phyloP scores from a whole-genome alignment of 2,329 filamentous ascomycete species.

The Colletotrichum scovillei region DNA sequence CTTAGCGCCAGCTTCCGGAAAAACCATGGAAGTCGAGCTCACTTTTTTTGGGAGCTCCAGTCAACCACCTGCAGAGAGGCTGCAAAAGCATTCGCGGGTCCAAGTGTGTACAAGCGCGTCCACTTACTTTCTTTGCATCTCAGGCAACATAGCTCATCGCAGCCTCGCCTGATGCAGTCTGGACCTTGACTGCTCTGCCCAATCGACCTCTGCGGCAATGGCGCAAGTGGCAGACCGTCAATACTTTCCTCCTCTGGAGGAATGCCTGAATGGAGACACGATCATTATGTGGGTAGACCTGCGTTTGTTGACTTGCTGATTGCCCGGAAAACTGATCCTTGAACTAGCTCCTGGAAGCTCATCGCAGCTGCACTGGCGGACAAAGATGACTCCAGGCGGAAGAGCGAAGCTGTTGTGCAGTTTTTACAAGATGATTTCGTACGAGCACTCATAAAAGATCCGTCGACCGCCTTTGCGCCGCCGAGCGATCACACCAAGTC shows the following conservation, averaged over 20 bases:
- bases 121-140: slow-evolving; percentile 42
- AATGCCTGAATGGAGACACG: slow-evolving; percentile 84
- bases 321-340: slow-evolving; percentile 19
- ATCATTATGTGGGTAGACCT: slow-evolving; percentile 76
- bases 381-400: slow-evolving; percentile 65
- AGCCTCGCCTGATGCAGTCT: slow-evolving; percentile 36
- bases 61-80: slow-evolving; percentile 31
- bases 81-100: slow-evolving; percentile 36
- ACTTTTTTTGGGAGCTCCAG: slow-evolving; percentile 28
- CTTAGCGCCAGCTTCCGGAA: slow-evolving; percentile 12
- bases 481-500: slow-evolving; percentile 73
- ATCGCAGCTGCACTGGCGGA: slow-evolving; percentile 68
- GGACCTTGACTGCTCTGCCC: slow-evolving; percentile 30
- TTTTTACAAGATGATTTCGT: slow-evolving; percentile 81
- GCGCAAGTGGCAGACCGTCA: slow-evolving; percentile 75
- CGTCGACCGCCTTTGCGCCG: slow-evolving; percentile 74
- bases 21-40: slow-evolving; percentile 32
- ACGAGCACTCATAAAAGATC: slow-evolving; percentile 74
- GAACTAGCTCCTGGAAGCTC: slow-evolving; percentile 70
- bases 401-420: slow-evolving; percentile 65
- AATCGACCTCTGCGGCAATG: slow-evolving; percentile 66
- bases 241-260: slow-evolving; percentile 87
- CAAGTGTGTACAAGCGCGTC: slow-evolving; percentile 31
- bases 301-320: slow-evolving; percentile 12
- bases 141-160: slow-evolving; percentile 30